Evolutionary conservation across 2,329 filamentous ascomycete genomes (phyloP), one percentile per base, ranked within the genome.

Genomic region (Pseudopyricularia cyperi): DNA sequence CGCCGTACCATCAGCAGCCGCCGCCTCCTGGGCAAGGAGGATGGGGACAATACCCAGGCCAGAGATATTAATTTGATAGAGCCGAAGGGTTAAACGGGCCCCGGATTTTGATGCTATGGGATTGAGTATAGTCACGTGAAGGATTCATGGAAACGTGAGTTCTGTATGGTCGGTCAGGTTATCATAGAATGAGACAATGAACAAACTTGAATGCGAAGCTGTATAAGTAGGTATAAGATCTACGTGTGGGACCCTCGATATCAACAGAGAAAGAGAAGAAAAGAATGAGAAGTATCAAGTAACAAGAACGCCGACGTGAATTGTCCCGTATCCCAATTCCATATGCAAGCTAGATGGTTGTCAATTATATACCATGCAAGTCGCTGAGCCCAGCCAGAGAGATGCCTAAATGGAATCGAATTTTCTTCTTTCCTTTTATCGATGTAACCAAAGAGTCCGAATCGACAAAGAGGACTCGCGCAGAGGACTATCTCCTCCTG

Each of bases 401-500:
- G 19, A n/a, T n/a, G n/a, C n/a, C n/a, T n/a, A n/a, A n/a, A n/a
- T n/a, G n/a, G n/a, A n/a, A n/a, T n/a, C n/a, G n/a, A n/a, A n/a
- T n/a, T n/a, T n/a, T n/a, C n/a, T n/a, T n/a, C n/a, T n/a, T n/a
- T n/a, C n/a, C n/a, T n/a, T n/a, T n/a, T n/a, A n/a, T n/a, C n/a
- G n/a, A n/a, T n/a, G n/a, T n/a, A n/a, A n/a, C n/a, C n/a, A n/a
- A n/a, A n/a, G n/a, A n/a, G 6, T 14, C 17, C 9, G n/a, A 15
- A 35, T 35, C 15, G 17, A n/a, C 24, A 19, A 22, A n/a, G 15
- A n/a, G 46, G n/a, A 33, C 26, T n/a, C n/a, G n/a, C n/a, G n/a
- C 7, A 39, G 9, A 24, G 7, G 17, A 11, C 32, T 15, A 44
- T 62, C 57, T 77, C 51, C 66, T 61, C 66, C 81, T 81, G 55